Evolutionary conservation across 148 eudicot genomes (phyloP).

Genomic region (Vaccinium vitisidaea): DNA sequence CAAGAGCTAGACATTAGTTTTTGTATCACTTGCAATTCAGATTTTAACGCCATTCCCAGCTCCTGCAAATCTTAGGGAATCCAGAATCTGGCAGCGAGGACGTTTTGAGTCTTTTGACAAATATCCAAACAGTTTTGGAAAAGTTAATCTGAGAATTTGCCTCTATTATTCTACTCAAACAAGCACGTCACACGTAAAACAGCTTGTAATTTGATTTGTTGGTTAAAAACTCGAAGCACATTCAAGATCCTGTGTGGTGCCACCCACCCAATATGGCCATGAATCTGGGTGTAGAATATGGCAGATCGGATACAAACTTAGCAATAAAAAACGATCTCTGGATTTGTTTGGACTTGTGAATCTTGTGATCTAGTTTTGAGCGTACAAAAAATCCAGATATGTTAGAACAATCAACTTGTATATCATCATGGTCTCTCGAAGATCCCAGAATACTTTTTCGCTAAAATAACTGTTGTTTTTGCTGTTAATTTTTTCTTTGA

Average conservation of each 20-base stretch:
- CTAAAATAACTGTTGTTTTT: not conserved
- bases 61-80: not conserved
- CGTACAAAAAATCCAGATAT: too few relatives aligned
- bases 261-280: not conserved
- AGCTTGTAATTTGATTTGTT: too few relatives aligned
- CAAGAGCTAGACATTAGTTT: not conserved
- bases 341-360: not conserved
- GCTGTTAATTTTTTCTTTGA: not conserved
- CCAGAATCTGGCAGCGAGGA: not conserved
- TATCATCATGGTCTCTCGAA: not conserved
- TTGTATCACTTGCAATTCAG: not conserved
- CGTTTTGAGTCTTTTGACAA: too few relatives aligned
- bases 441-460: not conserved
- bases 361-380: not conserved
- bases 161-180: too few relatives aligned
- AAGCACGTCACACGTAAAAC: too few relatives aligned
- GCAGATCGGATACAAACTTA: not conserved
- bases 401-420: not conserved
- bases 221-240: not conserved
- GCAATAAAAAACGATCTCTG: not conserved
- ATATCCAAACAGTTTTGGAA: too few relatives aligned
- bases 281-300: not conserved
- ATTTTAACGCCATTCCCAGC: not conserved
- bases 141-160: too few relatives aligned
- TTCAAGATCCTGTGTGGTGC: not conserved